These are phyloP conservation scores for Phascolomyces articulosus DNA, from an alignment of 371 early-diverging fungal species.

Conservation along the genomic window DNA sequence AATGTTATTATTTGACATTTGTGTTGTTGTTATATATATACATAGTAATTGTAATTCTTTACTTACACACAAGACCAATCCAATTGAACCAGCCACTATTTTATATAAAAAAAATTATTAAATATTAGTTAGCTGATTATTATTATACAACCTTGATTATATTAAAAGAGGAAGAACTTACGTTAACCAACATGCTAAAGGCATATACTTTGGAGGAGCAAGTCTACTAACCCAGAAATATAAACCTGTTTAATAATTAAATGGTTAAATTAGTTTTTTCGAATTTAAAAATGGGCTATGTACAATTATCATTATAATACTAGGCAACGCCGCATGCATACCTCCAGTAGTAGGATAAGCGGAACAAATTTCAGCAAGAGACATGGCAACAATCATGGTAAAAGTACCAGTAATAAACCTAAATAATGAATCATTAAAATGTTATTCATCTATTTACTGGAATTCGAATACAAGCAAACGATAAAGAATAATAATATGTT, in stretches of 20 bases:
- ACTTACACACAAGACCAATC: slow-evolving; percentile 47
- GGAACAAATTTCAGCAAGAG: slow-evolving; percentile 77
- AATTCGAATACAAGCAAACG: too few species aligned
- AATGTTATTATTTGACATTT: neutral
- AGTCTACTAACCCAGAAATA: slow-evolving; percentile 69
- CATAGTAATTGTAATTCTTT: neutral
- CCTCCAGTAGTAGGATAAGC: slow-evolving; percentile 77
- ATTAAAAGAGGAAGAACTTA: neutral
- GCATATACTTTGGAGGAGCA: slow-evolving; percentile 59
- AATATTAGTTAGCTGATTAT: too few species aligned
- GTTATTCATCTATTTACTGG: too few species aligned
- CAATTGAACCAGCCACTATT: slow-evolving; percentile 55
- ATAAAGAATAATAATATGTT: neutral
- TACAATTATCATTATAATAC: too few species aligned
- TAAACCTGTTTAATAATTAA: slow-evolving; percentile 29
- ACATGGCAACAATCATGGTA: slow-evolving; percentile 64
- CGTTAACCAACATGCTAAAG: slow-evolving; percentile 67
- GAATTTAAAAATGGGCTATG: neutral
- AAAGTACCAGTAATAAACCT: slow-evolving; percentile 58
- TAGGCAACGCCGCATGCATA: too few species aligned
- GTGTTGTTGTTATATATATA: neutral
- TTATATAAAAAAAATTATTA: neutral
- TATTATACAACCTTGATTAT: too few species aligned
- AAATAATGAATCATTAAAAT: neutral
- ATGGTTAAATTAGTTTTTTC: neutral